Evolutionary conservation across 1,139 yeast species (phyloP), one percentile per base, ranked within the genome.

Genomic region (Candida sanyaensis): DNA sequence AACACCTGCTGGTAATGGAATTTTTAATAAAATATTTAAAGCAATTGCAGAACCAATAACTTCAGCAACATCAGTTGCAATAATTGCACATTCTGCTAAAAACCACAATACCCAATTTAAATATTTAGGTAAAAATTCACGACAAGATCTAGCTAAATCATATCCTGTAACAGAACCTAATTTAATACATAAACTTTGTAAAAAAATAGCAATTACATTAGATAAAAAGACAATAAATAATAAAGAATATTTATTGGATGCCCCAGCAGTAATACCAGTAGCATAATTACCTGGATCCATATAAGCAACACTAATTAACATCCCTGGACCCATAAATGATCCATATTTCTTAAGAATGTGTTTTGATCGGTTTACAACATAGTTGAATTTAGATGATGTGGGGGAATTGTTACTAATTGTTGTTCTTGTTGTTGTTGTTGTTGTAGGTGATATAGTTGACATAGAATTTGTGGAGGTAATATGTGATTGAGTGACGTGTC

Each of bases 31-130:
- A 46, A 88, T 83, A 59, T 88, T 87, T 50, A 88, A 69, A 0
- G 96, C 93, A 57, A 88, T 83, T 4, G 96, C 95, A n/a, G 90
- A 81, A 58, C 96, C 96, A 47, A 88, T 86, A 31, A 88, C 96
- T 60, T 88, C 96, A 3, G 96, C 95, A 8, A 88, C 77, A 71
- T 88, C 96, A 0, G 96, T 88, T 1, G 96, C 90, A 45, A 88
- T 80, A 50, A 88, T 88, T 30, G 96, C 95, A 58, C 79, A 74
- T 62, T 88, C 96, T 1, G 96, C 92, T 50, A 86, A 72, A 38
- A 86, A 54, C 79, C 89, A 88, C 4, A 88, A 54, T 1, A 66
- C 53, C 50, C 69, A 62, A 55, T 86, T 84, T 51, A 86, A 57
- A 83, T 86, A 81, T 28, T 62, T 61, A 2, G 93, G 93, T 29